A percentile compares a stretch with the other conserved stretches of the same genome.
phyloP scores from a whole-genome alignment of 371 early-diverging fungal genomes.

The Apophysomyces variabilis region DNA sequence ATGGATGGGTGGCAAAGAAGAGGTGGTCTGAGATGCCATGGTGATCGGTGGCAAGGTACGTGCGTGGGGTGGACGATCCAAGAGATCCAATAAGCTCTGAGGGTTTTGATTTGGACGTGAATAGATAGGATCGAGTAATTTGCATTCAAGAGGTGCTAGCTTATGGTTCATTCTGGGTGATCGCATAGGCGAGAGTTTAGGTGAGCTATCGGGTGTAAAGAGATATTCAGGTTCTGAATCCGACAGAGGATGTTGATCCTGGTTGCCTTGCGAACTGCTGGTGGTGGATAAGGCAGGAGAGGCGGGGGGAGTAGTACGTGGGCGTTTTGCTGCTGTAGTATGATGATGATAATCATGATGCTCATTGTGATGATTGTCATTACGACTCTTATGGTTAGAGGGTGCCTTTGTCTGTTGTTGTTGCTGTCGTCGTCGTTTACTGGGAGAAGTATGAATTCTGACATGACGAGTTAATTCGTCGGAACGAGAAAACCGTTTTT shows the following conservation, averaged over 20 bases:
- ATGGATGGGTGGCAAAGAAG: slow-evolving; percentile 33
- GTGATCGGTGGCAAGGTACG: slow-evolving; percentile 48
- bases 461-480: slow-evolving; percentile 70
- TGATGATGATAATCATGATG: too few relatives aligned
- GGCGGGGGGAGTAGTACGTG: slow-evolving; percentile 43
- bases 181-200: slow-evolving; percentile 36
- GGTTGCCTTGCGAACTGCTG: slow-evolving; percentile 29
- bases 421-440: slow-evolving; percentile 22
- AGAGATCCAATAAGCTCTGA: slow-evolving; percentile 37
- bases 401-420: too few relatives aligned
- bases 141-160: slow-evolving; percentile 39
- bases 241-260: slow-evolving; percentile 27
- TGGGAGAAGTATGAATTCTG: slow-evolving; percentile 64
- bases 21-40: slow-evolving; percentile 15
- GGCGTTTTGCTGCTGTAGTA: slow-evolving; percentile 13
- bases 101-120: slow-evolving; percentile 20
- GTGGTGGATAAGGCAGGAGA: slow-evolving; percentile 48
- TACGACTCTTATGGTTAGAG: too few relatives aligned
- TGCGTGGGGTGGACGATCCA: slow-evolving; percentile 49
- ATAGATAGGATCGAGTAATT: slow-evolving; percentile 23
- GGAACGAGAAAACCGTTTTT: slow-evolving; percentile 78
- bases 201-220: slow-evolving; percentile 51
- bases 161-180: slow-evolving; percentile 24
- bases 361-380: too few relatives aligned
- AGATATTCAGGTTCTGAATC: slow-evolving; percentile 47